A percentile compares a stretch with the other conserved stretches of the same genome.
phyloP scores from a whole-genome alignment of 345 rosid species.

The Balakata baccata region DNA sequence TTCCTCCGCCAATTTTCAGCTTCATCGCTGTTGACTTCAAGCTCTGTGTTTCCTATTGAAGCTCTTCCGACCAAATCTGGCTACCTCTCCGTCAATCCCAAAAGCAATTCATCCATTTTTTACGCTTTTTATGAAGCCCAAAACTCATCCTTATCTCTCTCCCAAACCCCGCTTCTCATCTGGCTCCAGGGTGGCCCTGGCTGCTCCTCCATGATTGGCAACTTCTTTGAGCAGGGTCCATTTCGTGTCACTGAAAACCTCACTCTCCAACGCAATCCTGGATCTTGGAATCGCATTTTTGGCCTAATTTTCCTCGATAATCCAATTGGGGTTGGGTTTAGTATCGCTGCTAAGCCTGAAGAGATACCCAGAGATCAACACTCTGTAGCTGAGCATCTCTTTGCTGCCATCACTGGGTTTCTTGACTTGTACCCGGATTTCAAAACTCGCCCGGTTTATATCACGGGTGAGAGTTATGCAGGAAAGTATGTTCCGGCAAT shows the following conservation, averaged over 20 bases:
- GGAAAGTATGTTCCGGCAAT: slow-evolving; percentile 80
- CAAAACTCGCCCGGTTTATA: slow-evolving; percentile 50
- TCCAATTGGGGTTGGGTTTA: slow-evolving; percentile 87
- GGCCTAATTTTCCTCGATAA: slow-evolving; percentile 75
- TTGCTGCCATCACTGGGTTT: slow-evolving; percentile 50
- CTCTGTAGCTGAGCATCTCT: slow-evolving; percentile 49
- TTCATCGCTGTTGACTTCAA: slow-evolving; percentile 11
- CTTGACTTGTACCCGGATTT: slow-evolving; percentile 39
- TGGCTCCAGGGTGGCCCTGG: slow-evolving; percentile 98
- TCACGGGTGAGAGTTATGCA: slow-evolving; percentile 82
- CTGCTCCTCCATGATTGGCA: slow-evolving; percentile 88
- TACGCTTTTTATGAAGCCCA: slow-evolving; percentile 79
- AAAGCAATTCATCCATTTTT: slow-evolving; percentile 60
- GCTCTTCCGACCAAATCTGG: slow-evolving; percentile 83
- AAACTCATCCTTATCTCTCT: slow-evolving; percentile 33
- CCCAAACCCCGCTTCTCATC: slow-evolving; percentile 61
- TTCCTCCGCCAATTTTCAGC: slow-evolving; percentile 14
- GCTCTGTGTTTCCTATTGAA: slow-evolving; percentile 38
- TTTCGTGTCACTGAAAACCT: slow-evolving; percentile 50
- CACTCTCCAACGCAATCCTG: slow-evolving; percentile 48
- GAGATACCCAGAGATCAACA: slow-evolving; percentile 47
- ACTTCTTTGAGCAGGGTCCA: slow-evolving; percentile 82
- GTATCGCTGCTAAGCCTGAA: slow-evolving; percentile 50
- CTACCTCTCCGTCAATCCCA: slow-evolving; percentile 56
- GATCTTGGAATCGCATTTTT: slow-evolving; percentile 79